A percentile compares a stretch with the other conserved stretches of the same genome.
These are phyloP conservation scores for Linderniella brevidens DNA, from an alignment of 257 asterid genomes.

Conservation along the genomic window DNA sequence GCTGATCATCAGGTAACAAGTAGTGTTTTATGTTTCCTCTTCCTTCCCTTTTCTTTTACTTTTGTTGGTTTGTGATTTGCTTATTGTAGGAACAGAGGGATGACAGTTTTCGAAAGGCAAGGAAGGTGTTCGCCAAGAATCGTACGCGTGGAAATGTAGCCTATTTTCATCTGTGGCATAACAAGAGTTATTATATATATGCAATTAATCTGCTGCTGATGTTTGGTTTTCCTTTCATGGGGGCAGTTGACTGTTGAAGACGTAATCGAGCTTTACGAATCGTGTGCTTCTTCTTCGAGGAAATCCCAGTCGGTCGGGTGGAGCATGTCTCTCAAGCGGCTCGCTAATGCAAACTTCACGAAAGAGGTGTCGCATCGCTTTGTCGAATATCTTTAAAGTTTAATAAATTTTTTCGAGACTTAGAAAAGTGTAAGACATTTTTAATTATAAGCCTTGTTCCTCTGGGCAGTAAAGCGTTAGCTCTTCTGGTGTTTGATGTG, in stretches of 20 bases:
- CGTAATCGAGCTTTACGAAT: slow-evolving; percentile 51
- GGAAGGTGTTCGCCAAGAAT: slow-evolving; percentile 20
- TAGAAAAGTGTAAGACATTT: no score
- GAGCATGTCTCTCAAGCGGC: slow-evolving; percentile 35
- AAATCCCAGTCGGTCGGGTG: slow-evolving; percentile 48
- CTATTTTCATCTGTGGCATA: no score
- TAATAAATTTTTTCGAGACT: no score
- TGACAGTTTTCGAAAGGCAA: slow-evolving; percentile 15
- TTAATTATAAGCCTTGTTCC: no score
- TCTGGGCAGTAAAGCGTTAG: no score
- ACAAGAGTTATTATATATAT: slow-evolving; percentile 1
- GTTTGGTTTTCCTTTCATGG: neutral
- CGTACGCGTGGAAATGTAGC: slow-evolving; percentile 33
- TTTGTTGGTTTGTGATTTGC: no score
- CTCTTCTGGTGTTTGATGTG: slow-evolving; percentile 1
- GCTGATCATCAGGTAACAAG: slow-evolving; percentile 27
- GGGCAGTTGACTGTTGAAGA: slow-evolving; percentile 53
- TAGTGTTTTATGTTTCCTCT: slow-evolving; percentile 7
- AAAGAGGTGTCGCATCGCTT: slow-evolving; percentile 43
- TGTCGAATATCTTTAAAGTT: no score
- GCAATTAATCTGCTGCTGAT: slow-evolving; percentile 11
- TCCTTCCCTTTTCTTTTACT: neutral
- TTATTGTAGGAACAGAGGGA: neutral
- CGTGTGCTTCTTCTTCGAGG: slow-evolving; percentile 43
- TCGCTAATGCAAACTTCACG: slow-evolving; percentile 74